These are phyloP conservation scores for Aspergillus sp. DNA, from an alignment of 2,329 filamentous ascomycete genomes.

Conservation along the genomic window DNA sequence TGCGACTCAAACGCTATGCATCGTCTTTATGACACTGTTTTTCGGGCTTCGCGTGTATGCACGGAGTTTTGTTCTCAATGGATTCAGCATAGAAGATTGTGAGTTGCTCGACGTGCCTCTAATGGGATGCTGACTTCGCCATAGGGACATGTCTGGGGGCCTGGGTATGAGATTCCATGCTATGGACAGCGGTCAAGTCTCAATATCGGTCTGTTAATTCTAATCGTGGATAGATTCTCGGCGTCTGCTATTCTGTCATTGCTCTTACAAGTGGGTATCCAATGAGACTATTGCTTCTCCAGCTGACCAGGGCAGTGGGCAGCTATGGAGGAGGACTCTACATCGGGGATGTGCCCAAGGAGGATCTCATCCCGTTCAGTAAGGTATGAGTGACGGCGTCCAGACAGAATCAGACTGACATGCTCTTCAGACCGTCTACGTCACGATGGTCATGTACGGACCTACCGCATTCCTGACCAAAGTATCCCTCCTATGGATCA, in stretches of 20 bases:
- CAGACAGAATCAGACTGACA: not conserved
- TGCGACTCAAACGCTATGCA: constrained; percentile 19
- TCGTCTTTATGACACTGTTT: constrained; percentile 16
- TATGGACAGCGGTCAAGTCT: too few species aligned
- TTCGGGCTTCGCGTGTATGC: constrained; percentile 17
- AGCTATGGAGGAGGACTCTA: constrained; percentile 31
- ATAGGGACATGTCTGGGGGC: constrained; percentile 12
- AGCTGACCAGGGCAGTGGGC: constrained; percentile 16
- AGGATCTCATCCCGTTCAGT: constrained; percentile 24
- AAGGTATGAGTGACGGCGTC: constrained; percentile 20
- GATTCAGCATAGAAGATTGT: constrained; percentile 19
- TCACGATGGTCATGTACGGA: constrained; percentile 38
- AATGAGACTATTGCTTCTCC: not conserved
- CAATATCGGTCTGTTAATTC: too few species aligned
- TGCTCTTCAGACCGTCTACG: constrained; percentile 29
- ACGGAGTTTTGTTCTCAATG: constrained; percentile 13
- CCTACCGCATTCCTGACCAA: constrained; percentile 39
- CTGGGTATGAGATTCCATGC: too few species aligned
- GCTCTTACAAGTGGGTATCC: constrained; percentile 15
- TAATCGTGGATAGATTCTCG: constrained; percentile 8
- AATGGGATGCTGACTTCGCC: not conserved
- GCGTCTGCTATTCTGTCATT: constrained; percentile 15
- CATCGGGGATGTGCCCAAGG: constrained; percentile 21
- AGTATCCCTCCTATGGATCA: constrained; percentile 36
- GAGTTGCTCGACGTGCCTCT: constrained; percentile 4